Base-by-base conservation (phyloP, 2,329 filamentous ascomycete species). In the Incumbomyces delicatus region DNA sequence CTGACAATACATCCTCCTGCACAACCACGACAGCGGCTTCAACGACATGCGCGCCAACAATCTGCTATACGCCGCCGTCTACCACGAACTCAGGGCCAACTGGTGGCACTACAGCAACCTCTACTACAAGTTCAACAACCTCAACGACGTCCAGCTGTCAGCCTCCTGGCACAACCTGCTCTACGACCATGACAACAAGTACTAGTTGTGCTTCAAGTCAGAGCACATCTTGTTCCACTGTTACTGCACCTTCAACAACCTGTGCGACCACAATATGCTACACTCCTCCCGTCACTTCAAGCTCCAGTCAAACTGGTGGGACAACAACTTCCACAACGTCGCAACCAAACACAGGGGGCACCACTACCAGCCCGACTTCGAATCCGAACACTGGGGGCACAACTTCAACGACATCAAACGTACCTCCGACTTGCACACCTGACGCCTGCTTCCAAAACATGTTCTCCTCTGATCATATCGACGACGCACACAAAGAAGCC, bases 401-500 rank as follows among this genome's bases (percentile, higher is more conserved):
- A 17, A 41, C 38, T 10, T 27, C 22, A 8, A 41, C 38, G 3
- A 43, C 27, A 12, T 33, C n/a, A 16, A 33, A 6, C 7, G 29
- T 43, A 5, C 42, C 34, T 11, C 33, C 42, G 14, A 45, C 42
- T 31, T 45, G 42, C 34, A 45, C 42, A 30, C 33, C 20, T 31
- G 42, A 45, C 18, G n/a, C 16, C 12, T 45, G 42, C 33, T 38
- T 45, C 33, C 16, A 29, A 13, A 7, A 18, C 20, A 38, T 45
- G 42, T 38, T 45, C n/a, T 20, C n/a, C 33, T 12, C 7, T 8
- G 33, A 38, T 14, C 16, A 45, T 20, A 38, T 45, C 14, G 42
- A 38, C 7, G 18, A 27, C 6, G 42, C 34, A 5, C 42, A 45
- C 34, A 37, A 38, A 20, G 33, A 36, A 6, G 34, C 42, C 10